Conservation (phyloP, 257 asterid genomes). For the Cynanchum wilfordii region DNA sequence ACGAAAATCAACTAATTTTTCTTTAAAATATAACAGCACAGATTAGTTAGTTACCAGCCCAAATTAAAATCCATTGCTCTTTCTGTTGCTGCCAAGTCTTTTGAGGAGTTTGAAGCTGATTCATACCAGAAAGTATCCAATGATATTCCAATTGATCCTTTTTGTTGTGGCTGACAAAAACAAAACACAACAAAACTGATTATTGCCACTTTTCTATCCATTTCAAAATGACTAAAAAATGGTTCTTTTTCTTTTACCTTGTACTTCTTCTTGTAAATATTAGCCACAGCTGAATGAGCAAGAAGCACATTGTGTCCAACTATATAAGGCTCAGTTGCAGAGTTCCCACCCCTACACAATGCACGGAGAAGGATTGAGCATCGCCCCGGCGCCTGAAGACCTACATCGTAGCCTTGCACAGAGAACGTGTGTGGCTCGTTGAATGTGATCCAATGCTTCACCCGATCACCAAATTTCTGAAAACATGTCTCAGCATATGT, state of each 20-base stretch:
- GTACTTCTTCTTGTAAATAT: constrained; percentile 54
- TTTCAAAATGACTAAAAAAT: neutral
- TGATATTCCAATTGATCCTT: constrained; percentile 63
- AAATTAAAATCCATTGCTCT: constrained; percentile 71
- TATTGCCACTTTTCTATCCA: neutral
- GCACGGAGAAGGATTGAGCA: constrained; percentile 55
- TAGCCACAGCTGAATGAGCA: constrained; percentile 52
- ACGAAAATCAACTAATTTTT: too few relatives aligned
- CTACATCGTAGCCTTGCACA: constrained; percentile 69
- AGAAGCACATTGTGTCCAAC: constrained; percentile 69
- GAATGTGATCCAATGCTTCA: constrained; percentile 91
- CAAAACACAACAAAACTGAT: neutral
- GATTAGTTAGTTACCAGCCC: constrained; percentile 51
- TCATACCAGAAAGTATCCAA: constrained; percentile 72
- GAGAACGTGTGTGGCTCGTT: constrained; percentile 82
- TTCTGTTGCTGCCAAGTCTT: constrained; percentile 51
- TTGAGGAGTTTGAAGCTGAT: constrained; percentile 39
- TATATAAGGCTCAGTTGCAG: constrained; percentile 72
- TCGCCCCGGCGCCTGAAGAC: constrained; percentile 69
- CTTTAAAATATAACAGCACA: too few relatives aligned
- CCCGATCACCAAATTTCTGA: constrained; percentile 72
- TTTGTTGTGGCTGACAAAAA: constrained; percentile 39
- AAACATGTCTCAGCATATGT: constrained; percentile 76
- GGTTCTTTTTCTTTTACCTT: constrained; percentile 31
- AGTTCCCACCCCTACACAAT: constrained; percentile 70